phyloP scores from a whole-genome alignment of 345 rosid genomes.

The Citrus glauca region DNA sequence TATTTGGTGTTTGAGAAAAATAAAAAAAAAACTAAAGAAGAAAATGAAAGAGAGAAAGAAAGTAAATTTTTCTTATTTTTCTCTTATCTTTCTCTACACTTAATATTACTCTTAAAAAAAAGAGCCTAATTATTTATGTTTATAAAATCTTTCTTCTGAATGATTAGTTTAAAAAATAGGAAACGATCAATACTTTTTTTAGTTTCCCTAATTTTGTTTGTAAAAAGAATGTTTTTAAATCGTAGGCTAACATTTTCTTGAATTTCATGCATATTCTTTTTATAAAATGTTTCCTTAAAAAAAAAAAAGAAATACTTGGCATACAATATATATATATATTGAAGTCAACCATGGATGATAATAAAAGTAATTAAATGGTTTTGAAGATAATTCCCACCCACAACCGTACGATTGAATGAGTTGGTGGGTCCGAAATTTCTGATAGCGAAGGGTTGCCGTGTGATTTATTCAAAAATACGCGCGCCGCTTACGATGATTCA shows the following conservation, averaged over 20 bases:
- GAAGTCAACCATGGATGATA: background rate
- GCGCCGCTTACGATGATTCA: background rate
- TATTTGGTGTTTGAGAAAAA: too few relatives aligned
- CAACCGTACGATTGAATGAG: constrained; percentile 2
- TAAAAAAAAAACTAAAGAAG: fast-evolving
- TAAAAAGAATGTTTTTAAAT: too few relatives aligned
- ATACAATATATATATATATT: too few relatives aligned
- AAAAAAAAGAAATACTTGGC: too few relatives aligned
- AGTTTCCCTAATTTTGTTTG: too few relatives aligned
- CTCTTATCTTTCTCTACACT: too few relatives aligned
- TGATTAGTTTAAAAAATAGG: background rate
- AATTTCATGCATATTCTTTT: too few relatives aligned
- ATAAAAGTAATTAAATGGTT: background rate
- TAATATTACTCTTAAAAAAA: background rate
- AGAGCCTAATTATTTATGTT: background rate
- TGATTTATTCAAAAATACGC: background rate
- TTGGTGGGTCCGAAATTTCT: background rate
- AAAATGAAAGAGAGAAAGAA: too few relatives aligned
- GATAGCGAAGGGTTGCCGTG: background rate
- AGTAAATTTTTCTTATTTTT: fast-evolving
- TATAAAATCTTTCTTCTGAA: constrained; percentile 5
- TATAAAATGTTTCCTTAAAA: too few relatives aligned
- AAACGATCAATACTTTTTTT: background rate
- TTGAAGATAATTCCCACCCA: background rate
- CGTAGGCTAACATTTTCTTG: background rate